These are phyloP conservation scores for Ramularia collo-cygni DNA, from an alignment of 2,329 filamentous ascomycete species.

Conservation along the genomic window DNA sequence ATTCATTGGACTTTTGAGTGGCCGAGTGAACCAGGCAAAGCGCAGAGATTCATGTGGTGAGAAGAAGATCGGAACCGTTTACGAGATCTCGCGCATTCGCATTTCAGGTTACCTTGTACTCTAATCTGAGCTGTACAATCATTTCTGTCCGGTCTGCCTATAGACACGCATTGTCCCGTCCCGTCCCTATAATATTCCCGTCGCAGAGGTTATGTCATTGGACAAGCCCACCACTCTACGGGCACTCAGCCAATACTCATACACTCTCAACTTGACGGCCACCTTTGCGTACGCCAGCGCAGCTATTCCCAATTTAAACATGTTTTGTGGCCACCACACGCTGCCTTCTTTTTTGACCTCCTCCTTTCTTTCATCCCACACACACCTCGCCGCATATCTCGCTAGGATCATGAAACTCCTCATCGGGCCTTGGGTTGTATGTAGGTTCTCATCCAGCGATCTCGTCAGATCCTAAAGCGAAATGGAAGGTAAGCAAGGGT, in stretches of 20 bases:
- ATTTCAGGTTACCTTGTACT: no score
- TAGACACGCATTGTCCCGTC: no score
- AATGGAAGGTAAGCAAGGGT: no score
- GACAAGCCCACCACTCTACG: no score
- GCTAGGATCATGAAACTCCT: slow-evolving; percentile 60
- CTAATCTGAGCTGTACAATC: no score
- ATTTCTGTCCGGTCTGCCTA: no score
- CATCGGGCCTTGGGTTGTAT: slow-evolving; percentile 59
- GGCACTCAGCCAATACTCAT: slow-evolving; percentile 37
- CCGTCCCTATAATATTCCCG: no score
- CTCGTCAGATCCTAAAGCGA: slow-evolving; percentile 93
- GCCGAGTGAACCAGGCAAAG: slow-evolving; percentile 51
- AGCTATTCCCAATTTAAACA: slow-evolving; percentile 45
- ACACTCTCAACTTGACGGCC: slow-evolving; percentile 52
- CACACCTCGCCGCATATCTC: slow-evolving; percentile 54
- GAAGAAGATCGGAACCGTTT: not conserved
- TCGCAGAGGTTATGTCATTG: no score
- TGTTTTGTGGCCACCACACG: slow-evolving; percentile 46
- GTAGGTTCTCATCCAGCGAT: slow-evolving; percentile 83
- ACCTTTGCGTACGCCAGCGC: slow-evolving; percentile 50
- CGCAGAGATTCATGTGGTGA: slow-evolving; percentile 79
- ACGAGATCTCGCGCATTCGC: no score
- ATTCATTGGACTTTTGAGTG: slow-evolving; percentile 62
- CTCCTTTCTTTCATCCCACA: slow-evolving; percentile 56
- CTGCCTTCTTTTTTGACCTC: slow-evolving; percentile 38